Percentiles rank a stretch among this genome's conserved stretches.
These are phyloP conservation scores for Nothophoma quercina DNA, from an alignment of 2,329 filamentous ascomycete genomes.

Conservation along the genomic window DNA sequence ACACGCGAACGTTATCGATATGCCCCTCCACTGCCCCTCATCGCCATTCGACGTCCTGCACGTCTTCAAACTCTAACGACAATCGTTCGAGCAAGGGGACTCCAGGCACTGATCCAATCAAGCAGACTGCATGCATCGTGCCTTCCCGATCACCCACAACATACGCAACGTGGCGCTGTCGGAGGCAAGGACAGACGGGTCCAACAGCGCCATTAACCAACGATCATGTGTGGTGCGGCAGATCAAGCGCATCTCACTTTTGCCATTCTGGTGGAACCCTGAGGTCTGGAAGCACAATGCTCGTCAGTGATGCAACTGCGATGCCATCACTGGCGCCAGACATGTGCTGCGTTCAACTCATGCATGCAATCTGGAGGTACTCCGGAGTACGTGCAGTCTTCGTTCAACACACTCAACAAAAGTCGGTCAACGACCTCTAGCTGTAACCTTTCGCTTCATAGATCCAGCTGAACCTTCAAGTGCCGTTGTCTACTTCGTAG, in stretches of 20 bases:
- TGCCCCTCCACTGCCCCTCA: slow-evolving; percentile 17
- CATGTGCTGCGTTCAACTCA: slow-evolving; percentile 4
- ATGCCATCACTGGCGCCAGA: slow-evolving; percentile 5
- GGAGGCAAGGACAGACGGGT: slow-evolving; percentile 14
- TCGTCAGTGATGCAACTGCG: slow-evolving; percentile 12
- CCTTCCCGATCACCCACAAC: slow-evolving; percentile 6
- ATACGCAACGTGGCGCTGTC: slow-evolving; percentile 21
- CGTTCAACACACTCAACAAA: slow-evolving; percentile 9
- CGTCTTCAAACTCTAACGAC: slow-evolving; percentile 11
- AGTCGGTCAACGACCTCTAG: neutral
- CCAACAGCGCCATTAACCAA: slow-evolving; percentile 9
- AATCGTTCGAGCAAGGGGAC: slow-evolving; percentile 16
- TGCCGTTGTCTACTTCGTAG: neutral
- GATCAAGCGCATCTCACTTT: slow-evolving; percentile 13
- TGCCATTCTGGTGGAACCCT: slow-evolving; percentile 15
- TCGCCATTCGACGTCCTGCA: slow-evolving; percentile 6
- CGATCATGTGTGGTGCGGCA: slow-evolving; percentile 11
- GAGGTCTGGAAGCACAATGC: slow-evolving; percentile 15
- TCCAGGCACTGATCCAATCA: slow-evolving; percentile 6
- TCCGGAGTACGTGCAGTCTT: slow-evolving; percentile 4
- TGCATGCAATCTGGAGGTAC: slow-evolving; percentile 8
- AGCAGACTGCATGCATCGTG: slow-evolving; percentile 11
- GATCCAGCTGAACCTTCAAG: neutral
- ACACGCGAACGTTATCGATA: slow-evolving; percentile 16
- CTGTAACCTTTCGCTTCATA: neutral